These are phyloP conservation scores for Middelhovenomyces tepae DNA, from an alignment of 805 yeast genomes.

Conservation along the genomic window DNA sequence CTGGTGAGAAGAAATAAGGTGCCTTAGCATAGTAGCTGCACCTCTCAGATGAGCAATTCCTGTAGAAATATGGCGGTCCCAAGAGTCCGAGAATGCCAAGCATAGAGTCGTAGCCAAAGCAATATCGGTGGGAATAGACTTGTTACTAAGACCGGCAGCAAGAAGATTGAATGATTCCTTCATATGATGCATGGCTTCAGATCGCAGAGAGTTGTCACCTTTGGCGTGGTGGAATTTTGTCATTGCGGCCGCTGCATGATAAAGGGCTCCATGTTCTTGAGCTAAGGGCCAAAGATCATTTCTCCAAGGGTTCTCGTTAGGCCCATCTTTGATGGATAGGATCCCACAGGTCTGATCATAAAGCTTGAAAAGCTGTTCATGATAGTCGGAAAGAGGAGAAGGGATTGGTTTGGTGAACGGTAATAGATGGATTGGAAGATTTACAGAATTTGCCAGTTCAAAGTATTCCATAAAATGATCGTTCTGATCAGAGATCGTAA, in stretches of 20 bases:
- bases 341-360: slow-evolving; percentile 44
- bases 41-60: slow-evolving; percentile 65
- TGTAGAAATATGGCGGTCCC: slow-evolving; percentile 60
- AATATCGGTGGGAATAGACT: slow-evolving; percentile 49
- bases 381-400: slow-evolving; percentile 9
- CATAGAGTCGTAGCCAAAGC: slow-evolving; percentile 58
- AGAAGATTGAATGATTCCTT: slow-evolving; percentile 49
- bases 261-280: slow-evolving; percentile 44
- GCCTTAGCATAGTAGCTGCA: slow-evolving; percentile 47
- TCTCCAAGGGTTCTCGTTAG: slow-evolving; percentile 65
- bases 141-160: slow-evolving; percentile 44
- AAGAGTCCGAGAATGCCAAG: slow-evolving; percentile 55
- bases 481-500: no score
- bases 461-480: no score
- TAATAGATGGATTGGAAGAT: no score
- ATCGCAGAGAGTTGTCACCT: slow-evolving; percentile 36
- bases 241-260: slow-evolving; percentile 59
- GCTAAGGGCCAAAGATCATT: slow-evolving; percentile 49
- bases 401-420: slow-evolving; percentile 4
- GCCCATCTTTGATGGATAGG: slow-evolving; percentile 57
- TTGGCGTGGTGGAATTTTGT: slow-evolving; percentile 51
- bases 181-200: slow-evolving; percentile 48
- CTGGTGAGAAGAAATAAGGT: slow-evolving; percentile 12
- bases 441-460: background rate
- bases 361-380: slow-evolving; percentile 22